These are phyloP conservation scores for Penicillium sp. DNA, from an alignment of 2,329 filamentous ascomycete genomes.

Conservation along the genomic window DNA sequence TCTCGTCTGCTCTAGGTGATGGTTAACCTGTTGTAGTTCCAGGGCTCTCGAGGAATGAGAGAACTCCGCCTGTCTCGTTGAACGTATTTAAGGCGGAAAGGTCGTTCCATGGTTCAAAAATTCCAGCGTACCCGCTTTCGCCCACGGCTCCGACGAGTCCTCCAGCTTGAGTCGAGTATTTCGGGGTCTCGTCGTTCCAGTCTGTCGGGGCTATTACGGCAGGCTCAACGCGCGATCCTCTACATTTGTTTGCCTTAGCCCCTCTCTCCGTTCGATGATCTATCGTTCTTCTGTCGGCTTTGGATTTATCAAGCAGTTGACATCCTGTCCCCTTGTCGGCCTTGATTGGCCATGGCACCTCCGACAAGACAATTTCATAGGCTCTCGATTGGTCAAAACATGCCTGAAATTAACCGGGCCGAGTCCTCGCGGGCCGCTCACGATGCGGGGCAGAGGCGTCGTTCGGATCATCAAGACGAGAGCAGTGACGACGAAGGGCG, in stretches of 20 bases:
- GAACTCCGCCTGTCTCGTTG: slow-evolving; percentile 1
- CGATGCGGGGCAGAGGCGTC: slow-evolving; percentile 11
- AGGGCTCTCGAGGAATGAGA: background rate
- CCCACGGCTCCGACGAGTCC: slow-evolving; percentile 35
- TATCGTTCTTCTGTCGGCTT: background rate
- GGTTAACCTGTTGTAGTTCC: background rate
- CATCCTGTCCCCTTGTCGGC: slow-evolving; percentile 7
- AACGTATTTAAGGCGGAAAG: slow-evolving; percentile 25
- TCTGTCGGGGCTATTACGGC: background rate
- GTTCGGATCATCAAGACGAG: slow-evolving; percentile 14
- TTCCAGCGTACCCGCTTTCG: slow-evolving; percentile 25
- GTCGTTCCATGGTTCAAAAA: slow-evolving; percentile 21
- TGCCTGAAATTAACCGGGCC: slow-evolving; percentile 25
- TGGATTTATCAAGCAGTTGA: background rate
- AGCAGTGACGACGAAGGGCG: slow-evolving; percentile 4
- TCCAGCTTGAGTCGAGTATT: slow-evolving; percentile 14
- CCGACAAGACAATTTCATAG: slow-evolving; percentile 35
- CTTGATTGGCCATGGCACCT: slow-evolving; percentile 31
- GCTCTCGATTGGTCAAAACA: slow-evolving; percentile 34
- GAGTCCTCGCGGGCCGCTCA: slow-evolving; percentile 20
- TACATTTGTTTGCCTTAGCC: background rate
- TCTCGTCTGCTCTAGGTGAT: too few relatives aligned
- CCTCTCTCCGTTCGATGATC: background rate
- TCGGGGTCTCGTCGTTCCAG: slow-evolving; percentile 7
- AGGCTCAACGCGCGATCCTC: background rate